Percentiles rank a stretch among this genome's conserved stretches.
These are phyloP conservation scores for Lindgomyces ingoldianus DNA, from an alignment of 495 filamentous ascomycete species.

Conservation along the genomic window DNA sequence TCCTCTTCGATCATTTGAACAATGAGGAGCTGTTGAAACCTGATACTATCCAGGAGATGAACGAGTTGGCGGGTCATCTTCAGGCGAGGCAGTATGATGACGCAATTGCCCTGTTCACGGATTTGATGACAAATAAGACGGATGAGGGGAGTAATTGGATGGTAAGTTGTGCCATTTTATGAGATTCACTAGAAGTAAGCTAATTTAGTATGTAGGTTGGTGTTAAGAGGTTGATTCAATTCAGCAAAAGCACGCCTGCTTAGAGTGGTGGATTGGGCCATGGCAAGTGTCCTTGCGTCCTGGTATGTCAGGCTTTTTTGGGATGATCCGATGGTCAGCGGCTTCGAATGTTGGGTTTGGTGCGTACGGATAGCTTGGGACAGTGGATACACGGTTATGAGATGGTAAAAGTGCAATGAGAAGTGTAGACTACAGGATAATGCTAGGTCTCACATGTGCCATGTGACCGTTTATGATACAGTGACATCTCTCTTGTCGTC, in stretches of 20 bases:
- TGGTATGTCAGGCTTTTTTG: too few relatives aligned
- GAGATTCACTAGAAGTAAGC: too few relatives aligned
- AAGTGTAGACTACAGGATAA: not conserved
- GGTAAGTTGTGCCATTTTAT: too few relatives aligned
- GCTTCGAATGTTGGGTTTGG: too few relatives aligned
- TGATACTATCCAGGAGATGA: constrained; percentile 74
- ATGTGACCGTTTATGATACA: not conserved
- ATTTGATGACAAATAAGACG: constrained; percentile 77
- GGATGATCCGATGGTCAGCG: too few relatives aligned
- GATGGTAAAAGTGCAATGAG: not conserved
- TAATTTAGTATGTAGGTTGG: constrained; percentile 64
- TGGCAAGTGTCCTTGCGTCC: too few relatives aligned
- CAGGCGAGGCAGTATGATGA: constrained; percentile 70
- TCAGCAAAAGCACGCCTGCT: constrained; percentile 29
- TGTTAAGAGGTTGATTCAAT: constrained; percentile 77
- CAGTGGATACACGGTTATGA: not conserved
- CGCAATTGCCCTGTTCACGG: constrained; percentile 74
- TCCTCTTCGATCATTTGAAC: constrained; percentile 94
- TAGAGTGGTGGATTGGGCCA: too few relatives aligned
- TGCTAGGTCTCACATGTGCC: not conserved
- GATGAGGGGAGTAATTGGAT: constrained; percentile 94
- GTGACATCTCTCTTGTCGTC: too few relatives aligned
- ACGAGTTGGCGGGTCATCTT: constrained; percentile 66
- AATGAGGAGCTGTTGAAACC: constrained; percentile 85
- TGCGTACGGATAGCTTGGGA: too few relatives aligned